Base-by-base conservation (phyloP, 192 early-diverging fungal species). In the Podila horticola region DNA sequence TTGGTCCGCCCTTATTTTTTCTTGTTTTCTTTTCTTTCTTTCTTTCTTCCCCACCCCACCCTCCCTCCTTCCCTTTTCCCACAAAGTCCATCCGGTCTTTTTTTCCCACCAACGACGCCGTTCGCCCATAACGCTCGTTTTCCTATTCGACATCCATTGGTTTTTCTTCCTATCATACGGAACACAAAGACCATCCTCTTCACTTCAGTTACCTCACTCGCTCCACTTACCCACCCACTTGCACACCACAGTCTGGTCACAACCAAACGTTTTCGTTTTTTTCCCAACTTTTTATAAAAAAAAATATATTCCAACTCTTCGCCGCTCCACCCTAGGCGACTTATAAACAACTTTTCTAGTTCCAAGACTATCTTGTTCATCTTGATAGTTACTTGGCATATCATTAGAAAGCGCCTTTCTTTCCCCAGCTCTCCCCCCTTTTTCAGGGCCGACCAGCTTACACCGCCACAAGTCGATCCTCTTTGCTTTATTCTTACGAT, bases 131-230 rank as follows among this genome's bases (percentile, higher is more conserved):
- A 29, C 58, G 24, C 34, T 70, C 48, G 9, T 51, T 60, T 38
- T 60, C 48, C 5, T 64, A 34, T 55, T 34, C 20, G 33, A 31
- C 5, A 29, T 34, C 6, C 30, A 63, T 10, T 34, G 33, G 33
- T 34, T 34, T 63, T 63, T 63, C 62, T 34, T 63, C 62, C 62
- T 63, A 63, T 63, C 34, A 19, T 63, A 63, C 62, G 62, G 62
- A 63, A 55, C 52, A 52, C 52, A 55, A 55, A 55, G 24, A 26
- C 52, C 52, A 55, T 55, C 52, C 52, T 55, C 52, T 22, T 55
- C 52, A 52, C 52, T 55, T 22, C 52, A 55, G 24, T 1, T 26
- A 55, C 52, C 52, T n/a, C 41, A 45, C 13, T 12, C 41, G 4
- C 41, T 41, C 15, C 13, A 17, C 41, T 17, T 45, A 13, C 41